Evolutionary conservation across 768 basidiomycete species (phyloP).

Genomic region (Porphyrellus cyaneotinctus): DNA sequence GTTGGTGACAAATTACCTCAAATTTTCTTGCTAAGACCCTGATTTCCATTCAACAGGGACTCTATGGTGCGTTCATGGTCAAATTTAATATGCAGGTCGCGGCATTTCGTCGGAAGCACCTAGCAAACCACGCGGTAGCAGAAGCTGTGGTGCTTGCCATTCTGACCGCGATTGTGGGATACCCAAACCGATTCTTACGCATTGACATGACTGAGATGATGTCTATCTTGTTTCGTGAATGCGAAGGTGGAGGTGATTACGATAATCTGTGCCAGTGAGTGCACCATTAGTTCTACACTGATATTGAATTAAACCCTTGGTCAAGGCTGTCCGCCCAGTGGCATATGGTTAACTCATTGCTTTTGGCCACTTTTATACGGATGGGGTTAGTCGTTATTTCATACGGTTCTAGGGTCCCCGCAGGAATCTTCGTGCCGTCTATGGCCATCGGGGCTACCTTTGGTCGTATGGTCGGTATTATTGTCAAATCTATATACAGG

Average conservation of each 20-base stretch:
- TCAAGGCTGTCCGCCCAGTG: conserved; percentile 83
- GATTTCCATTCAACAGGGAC: conserved; percentile 53
- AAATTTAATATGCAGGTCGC: conserved; percentile 96
- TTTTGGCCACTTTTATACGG: conserved; percentile 88
- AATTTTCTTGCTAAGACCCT: conserved; percentile 1
- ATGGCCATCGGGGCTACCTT: conserved; percentile 99
- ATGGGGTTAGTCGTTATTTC: conserved; percentile 84
- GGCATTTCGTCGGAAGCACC: conserved; percentile 88
- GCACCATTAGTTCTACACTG: not conserved
- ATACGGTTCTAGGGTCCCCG: conserved; percentile 95
- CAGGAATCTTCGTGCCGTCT: conserved; percentile 97
- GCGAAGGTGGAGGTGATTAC: conserved; percentile 89
- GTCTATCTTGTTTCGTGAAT: conserved; percentile 92
- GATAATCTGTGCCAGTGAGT: conserved; percentile 93
- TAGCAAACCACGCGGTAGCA: conserved; percentile 76
- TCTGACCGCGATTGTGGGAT: conserved; percentile 87
- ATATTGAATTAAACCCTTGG: conserved; percentile 5
- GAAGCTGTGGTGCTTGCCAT: conserved; percentile 88
- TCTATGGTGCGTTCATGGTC: conserved; percentile 95
- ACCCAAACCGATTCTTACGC: conserved; percentile 89
- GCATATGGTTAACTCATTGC: conserved; percentile 88
- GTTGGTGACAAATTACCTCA: conserved; percentile 41
- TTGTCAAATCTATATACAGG: conserved; percentile 91
- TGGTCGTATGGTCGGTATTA: conserved; percentile 94
- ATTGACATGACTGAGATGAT: conserved; percentile 98